A percentile compares a stretch with the other conserved stretches of the same genome.
phyloP scores from a whole-genome alignment of 768 basidiomycete genomes.

The Lactarius psammicola region DNA sequence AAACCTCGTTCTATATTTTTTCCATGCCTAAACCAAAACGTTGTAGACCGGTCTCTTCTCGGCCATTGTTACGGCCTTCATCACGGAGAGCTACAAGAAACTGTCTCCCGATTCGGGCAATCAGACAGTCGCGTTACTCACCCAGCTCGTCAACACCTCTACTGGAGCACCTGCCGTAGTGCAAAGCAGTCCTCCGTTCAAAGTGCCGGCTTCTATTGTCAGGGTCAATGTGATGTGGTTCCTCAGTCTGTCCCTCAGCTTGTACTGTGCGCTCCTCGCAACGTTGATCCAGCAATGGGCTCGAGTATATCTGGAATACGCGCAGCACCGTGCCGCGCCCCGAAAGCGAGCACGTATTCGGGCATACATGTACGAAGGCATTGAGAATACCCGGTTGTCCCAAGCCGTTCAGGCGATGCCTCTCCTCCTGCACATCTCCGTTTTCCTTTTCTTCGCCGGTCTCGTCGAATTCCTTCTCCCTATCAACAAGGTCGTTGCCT shows the following conservation, averaged over 20 bases:
- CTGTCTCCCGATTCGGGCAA: background rate
- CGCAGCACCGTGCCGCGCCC: background rate
- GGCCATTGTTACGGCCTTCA: slow-evolving; percentile 3
- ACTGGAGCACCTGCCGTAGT: background rate
- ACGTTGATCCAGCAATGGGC: slow-evolving; percentile 8
- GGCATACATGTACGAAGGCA: background rate
- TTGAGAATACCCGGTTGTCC: background rate
- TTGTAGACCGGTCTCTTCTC: background rate
- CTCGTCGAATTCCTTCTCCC: slow-evolving; percentile 1
- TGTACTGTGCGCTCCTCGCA: background rate
- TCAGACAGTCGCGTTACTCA: background rate
- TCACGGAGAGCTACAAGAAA: background rate
- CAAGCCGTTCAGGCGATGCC: background rate
- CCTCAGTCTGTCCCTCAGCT: slow-evolving; percentile 2
- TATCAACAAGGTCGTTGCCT: background rate
- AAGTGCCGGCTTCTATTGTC: background rate
- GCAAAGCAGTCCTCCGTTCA: background rate
- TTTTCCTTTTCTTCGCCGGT: background rate
- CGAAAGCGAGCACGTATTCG: background rate
- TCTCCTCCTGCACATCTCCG: background rate
- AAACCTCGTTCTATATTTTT: no score
- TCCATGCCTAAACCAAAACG: background rate
- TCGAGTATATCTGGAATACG: slow-evolving; percentile 4
- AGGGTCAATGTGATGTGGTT: slow-evolving; percentile 16
- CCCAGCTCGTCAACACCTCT: background rate